Evolutionary conservation across 2,329 filamentous ascomycete species (phyloP).

Genomic region (Diaporthe amygdali): DNA sequence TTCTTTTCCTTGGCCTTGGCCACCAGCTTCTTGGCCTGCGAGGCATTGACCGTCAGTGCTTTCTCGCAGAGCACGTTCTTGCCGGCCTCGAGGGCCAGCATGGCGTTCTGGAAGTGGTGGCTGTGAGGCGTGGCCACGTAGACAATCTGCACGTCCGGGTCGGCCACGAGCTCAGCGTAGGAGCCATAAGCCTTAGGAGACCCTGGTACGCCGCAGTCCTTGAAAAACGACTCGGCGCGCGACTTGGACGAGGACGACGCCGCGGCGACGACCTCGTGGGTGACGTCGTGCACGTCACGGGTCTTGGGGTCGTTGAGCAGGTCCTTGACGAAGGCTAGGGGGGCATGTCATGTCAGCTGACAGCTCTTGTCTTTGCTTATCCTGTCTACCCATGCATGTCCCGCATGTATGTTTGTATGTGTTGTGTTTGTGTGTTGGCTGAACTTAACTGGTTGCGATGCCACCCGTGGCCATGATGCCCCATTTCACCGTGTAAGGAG

Average conservation of each 20-base stretch:
- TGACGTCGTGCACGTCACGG: constrained; percentile 74
- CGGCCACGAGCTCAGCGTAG: constrained; percentile 80
- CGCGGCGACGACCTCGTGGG: constrained; percentile 79
- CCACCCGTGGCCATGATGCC: constrained; percentile 66
- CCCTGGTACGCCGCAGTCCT: constrained; percentile 70
- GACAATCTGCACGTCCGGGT: constrained; percentile 81
- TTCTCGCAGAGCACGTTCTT: constrained; percentile 94
- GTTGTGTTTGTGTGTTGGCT: not conserved
- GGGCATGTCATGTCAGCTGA: constrained; percentile 4
- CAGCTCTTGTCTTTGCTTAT: not conserved
- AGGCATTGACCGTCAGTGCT: constrained; percentile 83
- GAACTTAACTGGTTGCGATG: constrained; percentile 46
- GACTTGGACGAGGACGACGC: constrained; percentile 77
- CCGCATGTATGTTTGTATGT: not conserved
- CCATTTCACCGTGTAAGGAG: constrained; percentile 60
- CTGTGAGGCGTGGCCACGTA: constrained; percentile 92
- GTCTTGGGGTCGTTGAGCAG: constrained; percentile 74
- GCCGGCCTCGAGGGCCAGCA: constrained; percentile 81
- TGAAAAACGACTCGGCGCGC: constrained; percentile 75
- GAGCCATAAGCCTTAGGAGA: constrained; percentile 77
- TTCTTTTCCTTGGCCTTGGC: constrained; percentile 75
- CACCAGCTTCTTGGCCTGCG: constrained; percentile 75
- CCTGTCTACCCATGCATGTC: not conserved
- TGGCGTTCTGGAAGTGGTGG: constrained; percentile 90
- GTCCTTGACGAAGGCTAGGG: constrained; percentile 72